Base-by-base conservation (phyloP, 352 stramenopile species). In the Blastocystis sp. region DNA sequence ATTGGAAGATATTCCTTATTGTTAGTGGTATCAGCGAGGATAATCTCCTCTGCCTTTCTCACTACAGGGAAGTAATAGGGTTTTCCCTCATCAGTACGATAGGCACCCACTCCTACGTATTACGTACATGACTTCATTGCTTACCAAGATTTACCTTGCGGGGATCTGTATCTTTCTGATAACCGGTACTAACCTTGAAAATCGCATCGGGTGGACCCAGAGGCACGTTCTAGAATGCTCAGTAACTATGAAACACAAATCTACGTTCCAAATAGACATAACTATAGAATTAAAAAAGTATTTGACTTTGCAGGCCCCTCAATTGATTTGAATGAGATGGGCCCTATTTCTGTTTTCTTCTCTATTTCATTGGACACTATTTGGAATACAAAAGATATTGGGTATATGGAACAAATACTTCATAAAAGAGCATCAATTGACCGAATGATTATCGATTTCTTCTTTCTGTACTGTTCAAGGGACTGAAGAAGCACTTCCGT, bases 21-120 rank as follows among this genome's bases (percentile, higher is more conserved):
- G 1, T 9, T 9, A 19, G 22, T 78, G 0, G 92, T 91, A 13
- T 92, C 93, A 0, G 93, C 90, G 91, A 95, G 93, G 91, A 96
- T 95, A 75, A 93, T 93, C 90, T 94, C 92, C 91, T 96, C 94
- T 11, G 94, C 94, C 90, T 95, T 93, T 30, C 92, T 90, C 51
- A 96, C 94, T 35, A 93, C 95, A 59, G 93, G 94, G 75, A 96
- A 91, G 91, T 95, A 93, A 90, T 94, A 95, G 78, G 94, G 94
- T 92, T 96, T 95, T 90, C 93, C 93, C 58, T 95, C 92, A 90
- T 95, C 93, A 89, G 95, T 93, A 89, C 94, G 93, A 91, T 96
- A 96, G 33, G 94, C 93, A 79, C 94, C 94, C 54, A 95, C 93
- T 22, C 73, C 73, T 84, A 68, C 0, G 24, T 3, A 15, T 54